Evolutionary conservation across 2,329 filamentous ascomycete genomes (phyloP), one percentile per base, ranked within the genome.

Genomic region (Alternaria postmessia): DNA sequence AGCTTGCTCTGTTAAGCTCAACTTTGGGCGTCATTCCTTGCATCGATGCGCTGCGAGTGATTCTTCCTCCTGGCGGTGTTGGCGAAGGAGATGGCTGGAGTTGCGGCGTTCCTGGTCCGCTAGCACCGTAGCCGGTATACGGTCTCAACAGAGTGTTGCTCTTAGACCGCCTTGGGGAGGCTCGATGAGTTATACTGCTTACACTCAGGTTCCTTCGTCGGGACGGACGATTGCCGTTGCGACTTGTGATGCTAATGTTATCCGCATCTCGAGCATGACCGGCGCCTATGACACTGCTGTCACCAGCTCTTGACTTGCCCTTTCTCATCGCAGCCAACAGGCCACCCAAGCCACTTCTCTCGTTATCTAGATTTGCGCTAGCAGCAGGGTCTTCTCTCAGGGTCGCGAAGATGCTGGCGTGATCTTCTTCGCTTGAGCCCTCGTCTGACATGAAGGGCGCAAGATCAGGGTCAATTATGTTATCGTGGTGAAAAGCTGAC

Each of bases 401-500:
- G 2, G 91, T 89, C 22, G 85, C 81, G 78, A 96, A 91, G 12
- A 97, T 90, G 72, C 90, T 94, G 79, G 94, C 90, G 69, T 96
- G 92, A 66, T 99, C 94, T 70, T 97, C 94, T 38, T 91, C 94
- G 70, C 93, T 97, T 2, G 94, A 97, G 48, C 92, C 93, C 68
- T 92, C 89, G 75, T 99, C 95, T 7, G 95, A 99, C 84, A 99
- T 91, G 79, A 96, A 99, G 34, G 93, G 91, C 5, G 94, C 94
- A 54, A 99, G 83, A 72, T 99, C 95, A 1, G 95, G 95, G 75
- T 99, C 95, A 68, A 99, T 98, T 68, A 99, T 97, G 74, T 95
- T 98, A 81, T 99, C 95, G 73, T 95, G 93, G 76, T 99, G 95
- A 70, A 99, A 98, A n/a, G 93, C 93, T 16, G 94, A 90, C 36